Evolutionary conservation across 2,329 filamentous ascomycete species (phyloP).

Genomic region (Coleophoma crateriformis): DNA sequence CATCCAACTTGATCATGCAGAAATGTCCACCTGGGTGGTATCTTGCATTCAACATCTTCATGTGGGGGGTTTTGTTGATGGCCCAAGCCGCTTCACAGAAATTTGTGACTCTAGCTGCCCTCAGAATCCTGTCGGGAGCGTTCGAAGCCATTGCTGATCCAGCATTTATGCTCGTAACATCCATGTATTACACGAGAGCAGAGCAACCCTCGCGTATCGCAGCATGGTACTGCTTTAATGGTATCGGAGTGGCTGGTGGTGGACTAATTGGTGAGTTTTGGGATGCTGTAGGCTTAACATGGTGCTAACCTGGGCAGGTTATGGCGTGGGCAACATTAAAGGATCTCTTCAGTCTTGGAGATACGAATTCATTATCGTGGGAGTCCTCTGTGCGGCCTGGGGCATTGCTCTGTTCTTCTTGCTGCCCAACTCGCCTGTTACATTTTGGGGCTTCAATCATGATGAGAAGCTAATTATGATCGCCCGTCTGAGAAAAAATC

Average conservation of each 20-base stretch:
- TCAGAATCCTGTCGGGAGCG: conserved; percentile 31
- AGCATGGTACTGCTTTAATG: conserved; percentile 30
- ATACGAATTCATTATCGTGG: background rate
- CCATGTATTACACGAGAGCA: conserved; percentile 54
- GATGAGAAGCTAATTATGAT: conserved; percentile 37
- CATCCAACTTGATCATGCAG: conserved; percentile 27
- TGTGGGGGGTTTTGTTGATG: conserved; percentile 43
- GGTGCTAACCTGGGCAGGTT: too few species aligned
- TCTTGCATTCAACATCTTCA: conserved; percentile 39
- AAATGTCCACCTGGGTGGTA: conserved; percentile 47
- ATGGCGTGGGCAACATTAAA: too few species aligned
- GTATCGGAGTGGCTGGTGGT: too few species aligned
- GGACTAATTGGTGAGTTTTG: too few species aligned
- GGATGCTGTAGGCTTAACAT: too few species aligned
- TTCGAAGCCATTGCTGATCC: conserved; percentile 27
- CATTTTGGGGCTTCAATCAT: conserved; percentile 30
- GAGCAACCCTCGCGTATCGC: conserved; percentile 51
- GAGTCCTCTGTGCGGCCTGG: conserved; percentile 16
- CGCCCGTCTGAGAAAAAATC: conserved; percentile 46
- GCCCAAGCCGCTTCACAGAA: conserved; percentile 17
- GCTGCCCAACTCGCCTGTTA: conserved; percentile 42
- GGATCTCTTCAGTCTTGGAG: too few species aligned
- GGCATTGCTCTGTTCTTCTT: conserved; percentile 33
- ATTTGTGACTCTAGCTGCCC: conserved; percentile 24
- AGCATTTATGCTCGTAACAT: conserved; percentile 47